Conservation (phyloP, 23 red algal species). For the Cyanidium caldarium region DNA sequence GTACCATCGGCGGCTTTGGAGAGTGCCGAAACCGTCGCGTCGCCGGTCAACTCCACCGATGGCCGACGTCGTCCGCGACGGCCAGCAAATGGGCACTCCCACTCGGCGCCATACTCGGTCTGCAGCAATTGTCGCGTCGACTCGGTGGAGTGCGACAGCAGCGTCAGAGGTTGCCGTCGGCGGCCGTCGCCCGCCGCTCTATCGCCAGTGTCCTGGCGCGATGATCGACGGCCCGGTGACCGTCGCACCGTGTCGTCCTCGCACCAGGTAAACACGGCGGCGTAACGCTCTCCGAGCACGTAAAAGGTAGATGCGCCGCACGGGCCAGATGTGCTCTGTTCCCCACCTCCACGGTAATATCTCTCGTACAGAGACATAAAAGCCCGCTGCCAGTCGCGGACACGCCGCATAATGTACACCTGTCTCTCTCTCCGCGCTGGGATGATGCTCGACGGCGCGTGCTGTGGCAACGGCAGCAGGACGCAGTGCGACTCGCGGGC, state of each 20-base stretch:
- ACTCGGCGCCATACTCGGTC: not conserved
- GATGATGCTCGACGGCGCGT: too few relatives aligned
- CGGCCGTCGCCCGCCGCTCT: not conserved
- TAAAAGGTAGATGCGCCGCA: not conserved
- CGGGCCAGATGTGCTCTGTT: not conserved
- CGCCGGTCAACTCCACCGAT: too few relatives aligned
- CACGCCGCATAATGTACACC: too few relatives aligned
- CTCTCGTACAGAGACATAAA: not conserved
- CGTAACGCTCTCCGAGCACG: not conserved
- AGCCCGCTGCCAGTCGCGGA: not conserved
- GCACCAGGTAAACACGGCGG: not conserved
- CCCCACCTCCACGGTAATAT: not conserved
- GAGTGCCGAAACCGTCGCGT: too few relatives aligned
- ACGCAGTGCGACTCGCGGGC: too few relatives aligned
- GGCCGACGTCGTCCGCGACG: not conserved
- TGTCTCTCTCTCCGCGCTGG: too few relatives aligned
- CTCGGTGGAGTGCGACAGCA: not conserved
- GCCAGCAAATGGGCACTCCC: not conserved
- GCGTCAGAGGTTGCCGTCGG: not conserved
- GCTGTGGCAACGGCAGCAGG: too few relatives aligned
- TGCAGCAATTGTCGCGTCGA: not conserved
- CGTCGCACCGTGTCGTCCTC: too few relatives aligned
- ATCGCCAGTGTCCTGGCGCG: not conserved
- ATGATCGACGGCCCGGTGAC: too few relatives aligned
- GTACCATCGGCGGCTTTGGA: not conserved